Conservation (phyloP, 306 rosid genomes). For the Phaseolus lunatus region DNA sequence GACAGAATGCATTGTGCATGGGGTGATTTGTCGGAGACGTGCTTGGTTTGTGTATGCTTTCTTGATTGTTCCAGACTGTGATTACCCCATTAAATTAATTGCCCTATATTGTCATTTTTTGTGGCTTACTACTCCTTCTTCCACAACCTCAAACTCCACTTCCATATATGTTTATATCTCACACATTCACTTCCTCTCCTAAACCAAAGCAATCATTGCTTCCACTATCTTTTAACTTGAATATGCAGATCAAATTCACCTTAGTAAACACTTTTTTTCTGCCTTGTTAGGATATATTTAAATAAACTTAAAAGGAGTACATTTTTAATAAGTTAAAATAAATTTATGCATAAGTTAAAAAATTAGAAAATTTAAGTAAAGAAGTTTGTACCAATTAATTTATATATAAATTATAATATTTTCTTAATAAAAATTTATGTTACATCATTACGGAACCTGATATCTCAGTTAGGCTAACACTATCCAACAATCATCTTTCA, state of each 20-base stretch:
- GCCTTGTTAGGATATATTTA: no score
- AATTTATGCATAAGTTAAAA: no score
- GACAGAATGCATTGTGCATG: slow-evolving; percentile 55
- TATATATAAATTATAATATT: no score
- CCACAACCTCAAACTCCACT: not conserved
- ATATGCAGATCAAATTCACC: slow-evolving; percentile 4
- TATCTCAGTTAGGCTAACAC: no score
- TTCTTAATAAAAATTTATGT: no score
- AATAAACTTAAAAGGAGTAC: no score
- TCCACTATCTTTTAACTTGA: slow-evolving; percentile 20
- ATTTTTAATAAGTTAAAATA: no score
- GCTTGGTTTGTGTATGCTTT: slow-evolving; percentile 44
- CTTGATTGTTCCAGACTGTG: not conserved
- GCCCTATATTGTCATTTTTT: not conserved
- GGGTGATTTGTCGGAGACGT: slow-evolving; percentile 65
- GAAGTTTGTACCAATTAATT: no score
- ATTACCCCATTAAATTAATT: not conserved
- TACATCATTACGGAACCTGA: no score
- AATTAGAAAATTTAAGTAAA: no score
- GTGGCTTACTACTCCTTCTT: not conserved
- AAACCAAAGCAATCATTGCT: slow-evolving; percentile 40
- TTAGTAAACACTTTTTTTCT: no score
- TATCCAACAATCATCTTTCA: no score
- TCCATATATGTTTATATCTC: not conserved
- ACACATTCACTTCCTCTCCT: not conserved